These are phyloP conservation scores for Rosa lucieae DNA, from an alignment of 306 rosid species.

Conservation along the genomic window DNA sequence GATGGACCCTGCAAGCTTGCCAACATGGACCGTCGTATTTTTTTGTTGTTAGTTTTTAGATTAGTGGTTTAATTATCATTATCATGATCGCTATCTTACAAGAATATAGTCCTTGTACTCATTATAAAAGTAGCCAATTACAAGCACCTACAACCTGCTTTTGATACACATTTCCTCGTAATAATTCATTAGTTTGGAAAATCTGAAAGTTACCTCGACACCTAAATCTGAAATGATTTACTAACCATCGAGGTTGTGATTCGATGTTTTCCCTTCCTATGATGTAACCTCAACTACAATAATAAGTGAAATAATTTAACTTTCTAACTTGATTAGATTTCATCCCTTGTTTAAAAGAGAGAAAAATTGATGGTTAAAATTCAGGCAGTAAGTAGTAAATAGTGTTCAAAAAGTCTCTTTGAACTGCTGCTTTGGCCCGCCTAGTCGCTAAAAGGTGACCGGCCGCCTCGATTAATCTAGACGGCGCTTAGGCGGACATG, in stretches of 20 bases:
- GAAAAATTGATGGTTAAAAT: not conserved
- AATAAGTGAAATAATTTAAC: not conserved
- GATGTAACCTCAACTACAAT: not conserved
- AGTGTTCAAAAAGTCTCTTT: no score
- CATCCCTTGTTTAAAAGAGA: not conserved
- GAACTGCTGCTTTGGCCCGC: no score
- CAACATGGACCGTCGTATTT: slow-evolving; percentile 13
- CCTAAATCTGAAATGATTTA: slow-evolving; percentile 6
- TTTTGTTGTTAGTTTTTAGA: slow-evolving; percentile 11
- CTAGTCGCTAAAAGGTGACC: no score
- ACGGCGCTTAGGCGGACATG: no score
- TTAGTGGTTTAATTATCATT: slow-evolving; percentile 16
- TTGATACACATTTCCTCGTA: slow-evolving; percentile 6
- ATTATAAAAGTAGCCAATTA: slow-evolving; percentile 28
- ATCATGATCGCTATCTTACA: slow-evolving; percentile 16
- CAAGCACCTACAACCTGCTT: slow-evolving; percentile 10
- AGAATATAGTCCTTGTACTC: slow-evolving; percentile 35
- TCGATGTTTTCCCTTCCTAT: not conserved
- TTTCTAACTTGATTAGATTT: not conserved
- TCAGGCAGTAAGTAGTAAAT: no score
- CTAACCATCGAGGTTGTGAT: not conserved
- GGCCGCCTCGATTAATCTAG: no score
- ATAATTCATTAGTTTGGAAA: slow-evolving; percentile 28
- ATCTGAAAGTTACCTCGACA: not conserved
- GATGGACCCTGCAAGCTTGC: not conserved